Base-by-base conservation (phyloP, 768 basidiomycete genomes). In the Trametes elegans region DNA sequence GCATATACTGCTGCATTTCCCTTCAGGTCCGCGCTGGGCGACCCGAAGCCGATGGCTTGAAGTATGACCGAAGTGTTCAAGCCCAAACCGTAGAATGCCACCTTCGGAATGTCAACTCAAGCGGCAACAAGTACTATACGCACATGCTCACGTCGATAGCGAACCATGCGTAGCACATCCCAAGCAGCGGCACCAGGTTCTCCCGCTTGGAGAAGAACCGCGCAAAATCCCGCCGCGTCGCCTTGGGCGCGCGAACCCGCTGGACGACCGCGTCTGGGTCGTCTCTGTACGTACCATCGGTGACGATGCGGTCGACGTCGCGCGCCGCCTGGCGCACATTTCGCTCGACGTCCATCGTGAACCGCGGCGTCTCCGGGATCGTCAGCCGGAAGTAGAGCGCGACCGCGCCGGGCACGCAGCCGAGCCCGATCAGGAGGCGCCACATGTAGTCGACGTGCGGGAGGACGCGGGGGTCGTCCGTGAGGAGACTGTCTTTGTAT, bases 131-230 rank as follows among this genome's bases (percentile, higher is more conserved):
- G n/a, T n/a, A n/a, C n/a, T n/a, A n/a, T n/a, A n/a, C n/a, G n/a
- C n/a, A n/a, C n/a, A n/a, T n/a, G 75, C 86, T 54, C 31, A 85
- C 85, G 62, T 91, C 91, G 21, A 93, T 81, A 5, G 91, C 92
- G 58, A 96, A 95, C 93, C 93, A 96, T 8, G 86, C 88, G 68
- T 87, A 96, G 0, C 89, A 71, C 1, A 85, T 79, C 21, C 90
- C 93, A 39, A 94, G 67, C 50, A 95, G 79, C 49, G 93, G 73
- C 71, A 93, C 94, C 61, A 78, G 69, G 69, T 96, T 91, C 70
- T 84, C 64, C 87, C 85, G 86, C 63, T 86, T 73, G 45, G 81
- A 71, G 66, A 91, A 94, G 75, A 90, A 75, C 0, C 56, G 55
- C 0, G 63, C 0, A 73, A 97, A 97, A 74, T 81, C 79, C 9